These are phyloP conservation scores for Hsuehochloa calcarea DNA, from an alignment of 176 grass and related monocot species.

Conservation along the genomic window DNA sequence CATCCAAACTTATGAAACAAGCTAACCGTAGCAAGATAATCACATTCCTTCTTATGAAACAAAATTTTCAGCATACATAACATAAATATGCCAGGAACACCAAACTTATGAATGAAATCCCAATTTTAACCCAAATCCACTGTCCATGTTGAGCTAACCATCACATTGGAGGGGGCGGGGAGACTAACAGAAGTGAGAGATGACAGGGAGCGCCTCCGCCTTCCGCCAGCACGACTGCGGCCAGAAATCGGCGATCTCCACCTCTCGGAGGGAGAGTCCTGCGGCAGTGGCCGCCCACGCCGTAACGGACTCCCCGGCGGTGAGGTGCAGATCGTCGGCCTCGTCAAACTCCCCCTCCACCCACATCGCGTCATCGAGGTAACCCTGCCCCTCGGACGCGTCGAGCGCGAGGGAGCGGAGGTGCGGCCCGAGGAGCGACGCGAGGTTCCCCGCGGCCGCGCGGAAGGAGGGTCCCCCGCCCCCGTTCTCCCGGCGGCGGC, in stretches of 20 bases:
- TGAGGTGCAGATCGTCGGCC: conserved; percentile 65
- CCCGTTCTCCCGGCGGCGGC: conserved; percentile 26
- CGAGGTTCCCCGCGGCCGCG: conserved; percentile 37
- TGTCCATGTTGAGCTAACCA: not conserved
- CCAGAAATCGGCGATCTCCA: conserved; percentile 61
- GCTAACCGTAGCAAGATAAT: not conserved
- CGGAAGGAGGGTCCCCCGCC: conserved; percentile 18
- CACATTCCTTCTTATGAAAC: not conserved
- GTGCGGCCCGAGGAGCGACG: conserved; percentile 38
- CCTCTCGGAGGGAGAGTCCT: conserved; percentile 28
- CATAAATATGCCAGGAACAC: not conserved
- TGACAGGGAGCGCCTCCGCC: conserved; percentile 55
- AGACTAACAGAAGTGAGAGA: conserved; percentile 57
- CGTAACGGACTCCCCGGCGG: conserved; percentile 41
- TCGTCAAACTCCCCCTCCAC: conserved; percentile 56
- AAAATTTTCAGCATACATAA: not conserved
- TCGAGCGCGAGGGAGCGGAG: conserved; percentile 50
- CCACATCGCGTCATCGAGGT: conserved; percentile 25
- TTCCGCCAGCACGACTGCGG: conserved; percentile 63
- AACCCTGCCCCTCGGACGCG: conserved; percentile 29
- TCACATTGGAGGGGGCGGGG: not conserved
- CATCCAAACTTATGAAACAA: not conserved
- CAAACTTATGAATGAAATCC: not conserved
- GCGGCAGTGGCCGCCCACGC: conserved; percentile 46
- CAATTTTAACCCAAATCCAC: not conserved